Conservation (phyloP, 1,139 yeast genomes). For the Pichia cactophila region DNA sequence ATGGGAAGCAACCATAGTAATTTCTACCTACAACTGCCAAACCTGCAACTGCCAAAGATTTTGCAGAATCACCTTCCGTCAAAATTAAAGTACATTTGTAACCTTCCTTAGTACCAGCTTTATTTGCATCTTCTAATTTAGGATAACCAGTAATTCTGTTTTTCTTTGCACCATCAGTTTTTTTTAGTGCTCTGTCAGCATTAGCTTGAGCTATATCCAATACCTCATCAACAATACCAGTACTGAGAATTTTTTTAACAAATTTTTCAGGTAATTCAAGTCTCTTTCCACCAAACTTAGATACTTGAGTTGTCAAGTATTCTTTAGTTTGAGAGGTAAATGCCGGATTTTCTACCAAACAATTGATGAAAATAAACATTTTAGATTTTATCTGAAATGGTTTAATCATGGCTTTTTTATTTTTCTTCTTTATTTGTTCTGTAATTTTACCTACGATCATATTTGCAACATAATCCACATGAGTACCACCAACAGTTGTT, state of each 20-base stretch:
- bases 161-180: slow-evolving; percentile 84
- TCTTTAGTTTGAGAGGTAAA: slow-evolving; percentile 98
- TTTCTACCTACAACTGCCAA: slow-evolving; percentile 94
- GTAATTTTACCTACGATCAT: slow-evolving; percentile 72
- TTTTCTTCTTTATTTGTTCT: slow-evolving; percentile 68
- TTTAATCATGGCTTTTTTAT: slow-evolving; percentile 65
- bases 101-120: slow-evolving; percentile 93
- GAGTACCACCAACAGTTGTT: slow-evolving; percentile 96
- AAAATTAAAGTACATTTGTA: slow-evolving; percentile 84
- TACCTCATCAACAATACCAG: slow-evolving; percentile 78
- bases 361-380: slow-evolving; percentile 85
- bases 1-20: slow-evolving; percentile 90
- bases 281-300: slow-evolving; percentile 83
- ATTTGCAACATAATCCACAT: slow-evolving; percentile 79
- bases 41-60: slow-evolving; percentile 89
- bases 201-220: slow-evolving; percentile 78
- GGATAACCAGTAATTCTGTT: slow-evolving; percentile 83
- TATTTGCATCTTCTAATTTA: slow-evolving; percentile 92
- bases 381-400: slow-evolving; percentile 86
- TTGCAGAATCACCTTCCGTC: slow-evolving; percentile 98
- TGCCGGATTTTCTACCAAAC: slow-evolving; percentile 93
- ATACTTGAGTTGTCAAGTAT: slow-evolving; percentile 80
- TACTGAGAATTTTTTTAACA: slow-evolving; percentile 61
- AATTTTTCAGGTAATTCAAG: slow-evolving; percentile 67
- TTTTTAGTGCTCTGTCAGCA: slow-evolving; percentile 81